Evolutionary conservation across 1,284 basidiomycete genomes (phyloP).

Genomic region (Puccinia triticina): DNA sequence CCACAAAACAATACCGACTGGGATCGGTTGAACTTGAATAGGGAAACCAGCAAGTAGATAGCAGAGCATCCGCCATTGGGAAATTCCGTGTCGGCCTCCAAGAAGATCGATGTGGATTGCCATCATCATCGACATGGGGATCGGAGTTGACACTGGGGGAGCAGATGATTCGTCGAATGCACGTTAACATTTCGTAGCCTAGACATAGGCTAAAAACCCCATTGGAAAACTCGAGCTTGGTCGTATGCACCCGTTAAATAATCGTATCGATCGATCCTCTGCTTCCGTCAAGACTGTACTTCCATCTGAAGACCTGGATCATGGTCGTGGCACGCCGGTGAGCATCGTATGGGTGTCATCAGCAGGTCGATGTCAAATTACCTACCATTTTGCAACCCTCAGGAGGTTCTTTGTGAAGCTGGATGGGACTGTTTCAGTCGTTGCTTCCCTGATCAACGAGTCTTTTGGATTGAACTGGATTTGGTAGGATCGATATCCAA

Average conservation of each 20-base stretch:
- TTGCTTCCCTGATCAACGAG: constrained; percentile 28
- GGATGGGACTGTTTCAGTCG: constrained; percentile 22
- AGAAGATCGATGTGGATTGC: neutral
- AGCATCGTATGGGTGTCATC: neutral
- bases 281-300: constrained; percentile 45
- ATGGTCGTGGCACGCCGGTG: neutral
- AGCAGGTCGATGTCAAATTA: neutral
- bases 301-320: constrained; percentile 44
- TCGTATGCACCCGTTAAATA: constrained; percentile 30
- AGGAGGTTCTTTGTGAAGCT: constrained; percentile 33
- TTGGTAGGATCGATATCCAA: neutral
- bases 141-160: neutral
- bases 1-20: constrained; percentile 75
- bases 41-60: constrained; percentile 71
- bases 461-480: constrained; percentile 18
- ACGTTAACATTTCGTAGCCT: neutral
- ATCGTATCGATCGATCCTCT: constrained; percentile 46
- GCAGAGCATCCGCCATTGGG: constrained; percentile 41
- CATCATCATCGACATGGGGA: neutral
- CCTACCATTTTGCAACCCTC: constrained; percentile 41
- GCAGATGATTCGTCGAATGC: neutral
- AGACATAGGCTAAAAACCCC: neutral
- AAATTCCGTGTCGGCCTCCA: constrained; percentile 34
- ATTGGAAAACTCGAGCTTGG: constrained; percentile 2
- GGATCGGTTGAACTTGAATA: constrained; percentile 67